These are phyloP conservation scores for Rutidosis leptorrhynchoides DNA, from an alignment of 129 eudicot genomes.

Conservation along the genomic window DNA sequence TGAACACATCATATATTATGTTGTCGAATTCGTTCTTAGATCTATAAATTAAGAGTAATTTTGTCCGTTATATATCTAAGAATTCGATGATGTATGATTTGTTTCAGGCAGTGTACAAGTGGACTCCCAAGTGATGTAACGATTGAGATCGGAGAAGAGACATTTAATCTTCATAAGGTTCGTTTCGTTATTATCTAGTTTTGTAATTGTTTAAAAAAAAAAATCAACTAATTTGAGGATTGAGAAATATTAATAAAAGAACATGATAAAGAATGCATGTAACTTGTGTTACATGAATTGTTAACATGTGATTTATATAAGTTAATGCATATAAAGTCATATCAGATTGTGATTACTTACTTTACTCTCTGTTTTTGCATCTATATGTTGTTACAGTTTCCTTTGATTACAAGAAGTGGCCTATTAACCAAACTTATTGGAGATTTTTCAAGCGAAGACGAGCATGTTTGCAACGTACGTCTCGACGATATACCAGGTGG, in stretches of 20 bases:
- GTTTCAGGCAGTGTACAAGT: conserved; percentile 69
- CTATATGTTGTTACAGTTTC: conserved; percentile 53
- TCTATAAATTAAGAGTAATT: too few species aligned
- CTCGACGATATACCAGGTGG: conserved; percentile 80
- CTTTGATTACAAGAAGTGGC: conserved; percentile 77
- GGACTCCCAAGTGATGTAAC: conserved; percentile 86
- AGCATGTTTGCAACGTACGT: conserved; percentile 39
- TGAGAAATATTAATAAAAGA: too few species aligned
- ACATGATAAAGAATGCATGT: too few species aligned
- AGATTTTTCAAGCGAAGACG: conserved; percentile 39
- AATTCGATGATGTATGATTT: neutral
- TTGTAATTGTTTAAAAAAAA: neutral
- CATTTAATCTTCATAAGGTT: conserved; percentile 89
- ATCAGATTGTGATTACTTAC: neutral
- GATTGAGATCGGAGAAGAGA: conserved; percentile 68
- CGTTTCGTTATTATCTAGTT: neutral
- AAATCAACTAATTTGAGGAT: too few species aligned
- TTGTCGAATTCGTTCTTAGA: neutral
- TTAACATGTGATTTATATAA: neutral
- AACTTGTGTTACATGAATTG: neutral
- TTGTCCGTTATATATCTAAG: neutral
- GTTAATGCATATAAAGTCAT: conserved; percentile 34
- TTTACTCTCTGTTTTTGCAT: neutral
- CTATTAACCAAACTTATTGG: conserved; percentile 55
- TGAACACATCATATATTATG: neutral